These are phyloP conservation scores for Candida xyloterini DNA, from an alignment of 805 yeast species.

Conservation along the genomic window DNA sequence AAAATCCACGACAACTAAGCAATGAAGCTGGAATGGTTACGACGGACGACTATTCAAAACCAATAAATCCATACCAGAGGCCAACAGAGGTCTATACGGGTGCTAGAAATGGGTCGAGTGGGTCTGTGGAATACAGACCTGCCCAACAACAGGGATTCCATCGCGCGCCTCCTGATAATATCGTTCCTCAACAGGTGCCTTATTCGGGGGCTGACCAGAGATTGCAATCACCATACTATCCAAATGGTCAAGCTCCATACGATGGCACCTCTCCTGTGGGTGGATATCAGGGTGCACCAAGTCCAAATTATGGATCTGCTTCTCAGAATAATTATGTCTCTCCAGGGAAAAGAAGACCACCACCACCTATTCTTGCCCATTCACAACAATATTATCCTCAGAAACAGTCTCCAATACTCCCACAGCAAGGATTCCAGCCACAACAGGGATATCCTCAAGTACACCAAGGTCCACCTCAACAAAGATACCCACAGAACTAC, in stretches of 20 bases:
- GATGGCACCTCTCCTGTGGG: not conserved
- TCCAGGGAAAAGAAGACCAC: conserved; percentile 10
- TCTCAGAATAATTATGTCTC: conserved; percentile 1
- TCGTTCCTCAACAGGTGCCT: conserved; percentile 21
- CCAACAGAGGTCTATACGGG: not conserved
- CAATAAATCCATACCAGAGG: not conserved
- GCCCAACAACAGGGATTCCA: conserved; percentile 17
- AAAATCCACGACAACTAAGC: not conserved
- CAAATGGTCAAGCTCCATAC: conserved; percentile 3
- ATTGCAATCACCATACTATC: conserved; percentile 18
- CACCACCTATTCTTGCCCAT: conserved; percentile 10
- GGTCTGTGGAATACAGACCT: conserved; percentile 10
- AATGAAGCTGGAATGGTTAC: not conserved
- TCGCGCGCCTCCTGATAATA: conserved; percentile 29
- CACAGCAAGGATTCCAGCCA: not conserved
- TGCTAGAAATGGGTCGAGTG: conserved; percentile 1
- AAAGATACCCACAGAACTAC: not conserved
- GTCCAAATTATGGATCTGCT: not conserved
- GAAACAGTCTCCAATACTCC: conserved; percentile 1
- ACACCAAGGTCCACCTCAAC: not conserved
- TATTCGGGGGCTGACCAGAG: conserved; percentile 13
- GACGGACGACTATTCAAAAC: not conserved
- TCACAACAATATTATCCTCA: conserved; percentile 15
- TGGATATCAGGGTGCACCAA: not conserved
- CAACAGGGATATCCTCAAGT: conserved; percentile 2